These are phyloP conservation scores for Camellia granthamiana DNA, from an alignment of 148 eudicot species.

Conservation along the genomic window DNA sequence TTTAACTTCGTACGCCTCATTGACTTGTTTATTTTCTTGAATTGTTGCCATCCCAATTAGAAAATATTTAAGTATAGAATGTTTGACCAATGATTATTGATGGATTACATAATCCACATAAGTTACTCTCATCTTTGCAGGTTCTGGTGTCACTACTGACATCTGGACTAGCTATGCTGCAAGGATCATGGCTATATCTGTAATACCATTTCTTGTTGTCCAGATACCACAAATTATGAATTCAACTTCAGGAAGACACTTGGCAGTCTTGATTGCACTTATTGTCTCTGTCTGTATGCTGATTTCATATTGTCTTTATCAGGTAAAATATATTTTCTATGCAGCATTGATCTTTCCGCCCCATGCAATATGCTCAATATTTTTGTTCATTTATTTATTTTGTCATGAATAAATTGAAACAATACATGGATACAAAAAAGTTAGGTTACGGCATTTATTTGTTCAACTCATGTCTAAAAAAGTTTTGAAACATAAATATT, in stretches of 20 bases:
- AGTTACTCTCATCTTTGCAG: slow-evolving; percentile 26
- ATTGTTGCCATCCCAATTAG: background rate
- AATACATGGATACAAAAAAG: background rate
- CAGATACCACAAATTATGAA: slow-evolving; percentile 48
- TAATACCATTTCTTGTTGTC: slow-evolving; percentile 53
- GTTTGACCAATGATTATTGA: background rate
- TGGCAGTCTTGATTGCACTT: slow-evolving; percentile 45
- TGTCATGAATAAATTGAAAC: background rate
- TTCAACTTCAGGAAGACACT: slow-evolving; percentile 47
- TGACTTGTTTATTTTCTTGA: background rate
- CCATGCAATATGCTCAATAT: background rate
- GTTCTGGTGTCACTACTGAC: slow-evolving; percentile 58
- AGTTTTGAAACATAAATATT: background rate
- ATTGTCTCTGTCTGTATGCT: slow-evolving; percentile 34
- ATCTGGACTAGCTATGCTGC: slow-evolving; percentile 63
- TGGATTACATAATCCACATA: background rate
- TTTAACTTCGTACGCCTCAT: background rate
- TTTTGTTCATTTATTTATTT: background rate
- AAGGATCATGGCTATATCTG: slow-evolving; percentile 54
- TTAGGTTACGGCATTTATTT: background rate
- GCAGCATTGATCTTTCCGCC: background rate
- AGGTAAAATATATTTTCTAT: slow-evolving; percentile 25
- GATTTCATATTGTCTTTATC: slow-evolving; percentile 49
- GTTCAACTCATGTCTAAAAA: background rate
- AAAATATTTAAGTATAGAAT: background rate